A percentile compares a stretch with the other conserved stretches of the same genome.
These are phyloP conservation scores for Pleurotus platypus DNA, from an alignment of 768 basidiomycete species.

Conservation along the genomic window DNA sequence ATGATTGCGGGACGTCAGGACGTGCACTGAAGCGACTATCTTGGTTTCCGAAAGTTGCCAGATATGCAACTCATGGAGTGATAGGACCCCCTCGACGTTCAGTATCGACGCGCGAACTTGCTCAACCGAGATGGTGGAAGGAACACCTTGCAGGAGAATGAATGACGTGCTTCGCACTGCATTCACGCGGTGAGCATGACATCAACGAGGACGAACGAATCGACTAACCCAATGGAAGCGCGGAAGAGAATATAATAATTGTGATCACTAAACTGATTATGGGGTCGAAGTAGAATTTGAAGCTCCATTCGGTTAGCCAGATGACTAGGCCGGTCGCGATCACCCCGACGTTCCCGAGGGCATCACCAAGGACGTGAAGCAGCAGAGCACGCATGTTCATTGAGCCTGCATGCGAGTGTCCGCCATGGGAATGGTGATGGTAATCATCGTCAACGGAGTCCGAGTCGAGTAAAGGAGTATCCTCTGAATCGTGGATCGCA, in stretches of 20 bases:
- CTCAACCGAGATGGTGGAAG: slow-evolving; percentile 85
- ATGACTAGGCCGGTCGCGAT: slow-evolving; percentile 94
- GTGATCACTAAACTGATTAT: slow-evolving; percentile 92
- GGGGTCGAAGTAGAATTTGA: slow-evolving; percentile 92
- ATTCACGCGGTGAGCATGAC: neutral
- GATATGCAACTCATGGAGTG: slow-evolving; percentile 91
- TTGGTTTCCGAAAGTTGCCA: slow-evolving; percentile 98
- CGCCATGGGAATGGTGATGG: slow-evolving; percentile 22
- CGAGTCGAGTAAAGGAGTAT: slow-evolving; percentile 39
- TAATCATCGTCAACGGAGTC: slow-evolving; percentile 18
- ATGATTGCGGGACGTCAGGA: slow-evolving; percentile 72
- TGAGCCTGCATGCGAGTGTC: slow-evolving; percentile 51
- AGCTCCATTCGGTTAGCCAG: slow-evolving; percentile 82
- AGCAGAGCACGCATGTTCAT: slow-evolving; percentile 99
- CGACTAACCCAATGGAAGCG: slow-evolving; percentile 80
- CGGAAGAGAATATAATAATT: slow-evolving; percentile 93
- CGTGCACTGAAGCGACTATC: slow-evolving; percentile 94
- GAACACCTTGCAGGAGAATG: slow-evolving; percentile 93
- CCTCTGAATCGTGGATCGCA: slow-evolving; percentile 28
- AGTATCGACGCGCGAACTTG: slow-evolving; percentile 81
- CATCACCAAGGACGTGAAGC: slow-evolving; percentile 94
- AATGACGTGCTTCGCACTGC: slow-evolving; percentile 87
- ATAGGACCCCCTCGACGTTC: slow-evolving; percentile 78
- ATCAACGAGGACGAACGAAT: neutral
- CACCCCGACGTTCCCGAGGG: slow-evolving; percentile 96